These are phyloP conservation scores for Paraphoma sp. DNA, from an alignment of 2,329 filamentous ascomycete genomes.

Conservation along the genomic window DNA sequence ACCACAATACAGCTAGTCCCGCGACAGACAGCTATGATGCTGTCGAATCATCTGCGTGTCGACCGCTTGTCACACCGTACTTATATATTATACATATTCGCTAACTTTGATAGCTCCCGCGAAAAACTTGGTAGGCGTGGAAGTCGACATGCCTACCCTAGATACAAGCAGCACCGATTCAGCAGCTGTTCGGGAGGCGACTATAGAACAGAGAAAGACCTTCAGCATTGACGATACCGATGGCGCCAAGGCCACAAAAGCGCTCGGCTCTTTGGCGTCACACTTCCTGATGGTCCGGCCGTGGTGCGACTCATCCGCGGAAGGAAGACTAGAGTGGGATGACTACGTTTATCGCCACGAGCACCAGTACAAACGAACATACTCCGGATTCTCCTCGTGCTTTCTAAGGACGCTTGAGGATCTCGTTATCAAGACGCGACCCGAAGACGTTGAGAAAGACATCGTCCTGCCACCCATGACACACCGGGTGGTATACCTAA, in stretches of 20 bases:
- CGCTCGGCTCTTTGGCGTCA: slow-evolving; percentile 67
- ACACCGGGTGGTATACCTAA: slow-evolving; percentile 74
- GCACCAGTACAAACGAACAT: slow-evolving; percentile 59
- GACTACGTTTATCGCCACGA: slow-evolving; percentile 68
- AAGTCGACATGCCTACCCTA: slow-evolving; percentile 60
- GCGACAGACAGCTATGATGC: too few species aligned
- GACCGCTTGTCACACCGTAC: too few species aligned
- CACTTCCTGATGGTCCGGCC: slow-evolving; percentile 79
- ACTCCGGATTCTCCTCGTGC: slow-evolving; percentile 62
- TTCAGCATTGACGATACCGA: slow-evolving; percentile 48
- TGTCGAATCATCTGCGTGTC: too few species aligned
- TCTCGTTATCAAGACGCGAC: slow-evolving; percentile 80
- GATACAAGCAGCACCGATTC: slow-evolving; percentile 42
- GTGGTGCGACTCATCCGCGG: slow-evolving; percentile 71
- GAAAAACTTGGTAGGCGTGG: slow-evolving; percentile 78
- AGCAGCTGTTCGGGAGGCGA: slow-evolving; percentile 26
- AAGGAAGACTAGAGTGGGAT: slow-evolving; percentile 73
- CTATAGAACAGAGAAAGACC: slow-evolving; percentile 49
- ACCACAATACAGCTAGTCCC: too few species aligned
- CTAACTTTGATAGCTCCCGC: slow-evolving; percentile 65
- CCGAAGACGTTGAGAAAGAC: slow-evolving; percentile 71
- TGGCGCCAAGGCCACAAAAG: slow-evolving; percentile 59
- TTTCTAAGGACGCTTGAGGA: slow-evolving; percentile 75
- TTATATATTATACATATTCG: neutral
- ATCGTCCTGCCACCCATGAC: slow-evolving; percentile 72